Evolutionary conservation across 495 filamentous ascomycete species (phyloP), one percentile per base, ranked within the genome.

Genomic region (Corynascus novoguineensis): DNA sequence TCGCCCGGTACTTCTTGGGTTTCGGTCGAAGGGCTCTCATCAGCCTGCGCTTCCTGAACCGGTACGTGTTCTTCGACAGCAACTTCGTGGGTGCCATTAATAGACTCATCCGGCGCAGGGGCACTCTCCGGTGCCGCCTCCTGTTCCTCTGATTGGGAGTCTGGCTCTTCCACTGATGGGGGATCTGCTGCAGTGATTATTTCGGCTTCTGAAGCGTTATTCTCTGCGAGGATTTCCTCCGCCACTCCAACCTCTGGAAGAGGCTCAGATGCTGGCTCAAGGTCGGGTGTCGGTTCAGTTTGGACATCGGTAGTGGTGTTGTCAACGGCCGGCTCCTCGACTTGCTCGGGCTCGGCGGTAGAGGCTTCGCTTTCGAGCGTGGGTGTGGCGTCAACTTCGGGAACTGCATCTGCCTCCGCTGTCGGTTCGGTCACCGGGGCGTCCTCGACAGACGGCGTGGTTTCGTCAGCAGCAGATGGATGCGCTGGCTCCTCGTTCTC

Each of bases 261-360:
- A 21, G 46, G 45, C 1, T 58, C 55, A 12, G 22, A 42, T 21
- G 28, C 49, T 38, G 34, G 12, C 17, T 48, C 45, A 17, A 44
- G n/a, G 5, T 58, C 54, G 32, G 25, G 17, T 15, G 5, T 24
- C 5, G 29, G 12, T 25, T 65, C 61, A 6, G 42, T 25, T 32
- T 71, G 58, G 1, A 38, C 15, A 6, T 54, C 55, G 51, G 22
- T 5, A 27, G 8, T 41, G 40, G n/a, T n/a, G n/a, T n/a, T n/a
- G 10, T 24, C 17, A 44, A 24, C 40, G 17, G 5, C 40, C 40
- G 19, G 45, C 14, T 24, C 19, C 22, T 46, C 6, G 27, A 10
- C 27, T 48, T 27, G 41, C 21, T 11, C 17, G 21, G 21, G 5
- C 41, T 45, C 38, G 3, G 38, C 14, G 9, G 38, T 19, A 11